These are phyloP conservation scores for Calvatia gigantea DNA, from an alignment of 768 basidiomycete genomes.

Conservation along the genomic window DNA sequence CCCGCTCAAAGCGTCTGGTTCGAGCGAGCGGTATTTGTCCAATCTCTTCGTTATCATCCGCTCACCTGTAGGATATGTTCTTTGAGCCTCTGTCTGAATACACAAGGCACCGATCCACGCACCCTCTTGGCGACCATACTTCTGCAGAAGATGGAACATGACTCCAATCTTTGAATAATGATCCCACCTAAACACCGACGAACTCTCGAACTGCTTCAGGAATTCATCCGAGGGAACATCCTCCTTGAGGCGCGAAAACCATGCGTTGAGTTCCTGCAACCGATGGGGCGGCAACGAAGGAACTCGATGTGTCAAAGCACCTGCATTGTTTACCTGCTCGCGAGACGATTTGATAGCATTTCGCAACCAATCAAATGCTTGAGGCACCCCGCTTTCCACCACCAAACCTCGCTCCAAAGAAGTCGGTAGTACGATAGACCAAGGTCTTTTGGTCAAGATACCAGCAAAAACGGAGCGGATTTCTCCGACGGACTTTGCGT, in stretches of 20 bases:
- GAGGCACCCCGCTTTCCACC: slow-evolving; percentile 24
- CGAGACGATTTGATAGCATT: not conserved
- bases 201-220: slow-evolving; percentile 28
- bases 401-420: slow-evolving; percentile 13
- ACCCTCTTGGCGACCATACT: slow-evolving; percentile 40
- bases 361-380: slow-evolving; percentile 39
- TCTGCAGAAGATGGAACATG: slow-evolving; percentile 36
- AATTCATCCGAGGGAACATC: slow-evolving; percentile 28
- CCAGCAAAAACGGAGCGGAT: slow-evolving; percentile 32
- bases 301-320: not conserved
- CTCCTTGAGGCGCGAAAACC: slow-evolving; percentile 29
- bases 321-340: not conserved
- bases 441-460: slow-evolving; percentile 24
- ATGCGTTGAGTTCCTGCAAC: slow-evolving; percentile 29
- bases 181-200: slow-evolving; percentile 40
- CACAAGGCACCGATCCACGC: not conserved
- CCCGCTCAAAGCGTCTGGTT: slow-evolving; percentile 30
- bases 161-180: slow-evolving; percentile 45
- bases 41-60: slow-evolving; percentile 40
- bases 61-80: slow-evolving; percentile 27
- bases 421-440: slow-evolving; percentile 25
- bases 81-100: not conserved
- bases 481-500: slow-evolving; percentile 45
- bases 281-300: not conserved
- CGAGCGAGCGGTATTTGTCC: slow-evolving; percentile 30